A percentile compares a stretch with the other conserved stretches of the same genome.
These are phyloP conservation scores for Exophiala alcalophila DNA, from an alignment of 2,329 filamentous ascomycete genomes.

Conservation along the genomic window DNA sequence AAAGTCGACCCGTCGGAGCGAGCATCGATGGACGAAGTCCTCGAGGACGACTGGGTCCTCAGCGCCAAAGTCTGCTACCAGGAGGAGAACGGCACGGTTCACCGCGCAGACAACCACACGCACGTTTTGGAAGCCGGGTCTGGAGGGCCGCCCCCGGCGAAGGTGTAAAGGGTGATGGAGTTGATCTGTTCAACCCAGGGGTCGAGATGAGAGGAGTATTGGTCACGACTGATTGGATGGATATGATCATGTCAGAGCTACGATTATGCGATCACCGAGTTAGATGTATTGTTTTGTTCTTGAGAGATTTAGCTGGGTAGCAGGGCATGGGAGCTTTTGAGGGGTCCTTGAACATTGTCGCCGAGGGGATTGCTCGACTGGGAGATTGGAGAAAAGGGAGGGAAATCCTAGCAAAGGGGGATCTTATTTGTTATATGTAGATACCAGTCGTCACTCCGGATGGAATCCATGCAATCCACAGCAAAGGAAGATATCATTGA, in stretches of 20 bases:
- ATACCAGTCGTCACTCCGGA: no score
- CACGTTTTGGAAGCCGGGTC: constrained; percentile 74
- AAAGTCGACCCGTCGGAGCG: constrained; percentile 80
- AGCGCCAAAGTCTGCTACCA: constrained; percentile 79
- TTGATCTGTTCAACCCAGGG: neutral
- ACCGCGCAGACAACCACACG: constrained; percentile 71
- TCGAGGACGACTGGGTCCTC: constrained; percentile 86
- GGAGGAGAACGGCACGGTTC: constrained; percentile 68
- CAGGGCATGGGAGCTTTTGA: constrained; percentile 1
- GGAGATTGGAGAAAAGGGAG: constrained; percentile 16
- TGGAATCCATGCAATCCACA: no score
- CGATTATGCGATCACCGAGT: neutral
- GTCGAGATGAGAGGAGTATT: no score
- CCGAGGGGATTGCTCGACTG: constrained; percentile 1
- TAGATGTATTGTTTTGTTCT: constrained; percentile 1
- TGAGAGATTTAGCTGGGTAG: neutral
- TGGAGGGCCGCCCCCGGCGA: constrained; percentile 30
- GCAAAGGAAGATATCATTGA: neutral
- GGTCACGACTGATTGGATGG: constrained; percentile 1
- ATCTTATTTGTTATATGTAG: constrained; percentile 14
- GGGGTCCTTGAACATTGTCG: neutral
- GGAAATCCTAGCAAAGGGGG: constrained; percentile 3
- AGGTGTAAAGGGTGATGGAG: constrained; percentile 20
- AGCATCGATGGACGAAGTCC: constrained; percentile 79
- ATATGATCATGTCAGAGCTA: constrained; percentile 1